Conservation (phyloP, 1,139 yeast genomes). For the Candida tetrigidarum region DNA sequence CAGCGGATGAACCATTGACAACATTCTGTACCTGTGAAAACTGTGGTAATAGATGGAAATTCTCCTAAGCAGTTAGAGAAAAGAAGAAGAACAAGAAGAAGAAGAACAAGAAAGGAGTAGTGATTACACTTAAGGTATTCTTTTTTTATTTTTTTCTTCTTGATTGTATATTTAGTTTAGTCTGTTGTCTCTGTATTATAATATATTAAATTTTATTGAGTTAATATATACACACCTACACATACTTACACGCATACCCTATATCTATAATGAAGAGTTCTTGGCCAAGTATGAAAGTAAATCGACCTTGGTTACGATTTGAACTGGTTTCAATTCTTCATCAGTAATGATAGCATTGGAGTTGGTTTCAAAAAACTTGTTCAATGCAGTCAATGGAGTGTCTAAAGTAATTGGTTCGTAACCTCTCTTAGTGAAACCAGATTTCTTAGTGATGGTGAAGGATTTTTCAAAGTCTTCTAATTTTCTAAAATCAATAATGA, state of each 20-base stretch:
- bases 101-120: too few relatives aligned
- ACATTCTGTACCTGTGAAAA: slow-evolving; percentile 97
- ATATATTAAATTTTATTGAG: slow-evolving; percentile 2
- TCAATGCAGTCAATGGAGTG: slow-evolving; percentile 70
- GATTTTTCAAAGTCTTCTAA: slow-evolving; percentile 73
- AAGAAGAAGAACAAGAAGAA: too few relatives aligned
- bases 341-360: slow-evolving; percentile 88
- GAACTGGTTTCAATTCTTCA: slow-evolving; percentile 69
- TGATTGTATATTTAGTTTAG: too few relatives aligned
- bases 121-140: too few relatives aligned
- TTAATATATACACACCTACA: neutral
- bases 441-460: slow-evolving; percentile 62
- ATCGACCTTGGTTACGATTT: slow-evolving; percentile 89
- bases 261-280: slow-evolving; percentile 19
- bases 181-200: slow-evolving; percentile 2
- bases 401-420: slow-evolving; percentile 72
- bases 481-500: slow-evolving; percentile 76
- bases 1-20: slow-evolving; percentile 98
- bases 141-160: too few relatives aligned
- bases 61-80: slow-evolving; percentile 65
- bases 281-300: slow-evolving; percentile 67
- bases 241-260: too few relatives aligned
- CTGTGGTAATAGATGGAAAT: slow-evolving; percentile 98
- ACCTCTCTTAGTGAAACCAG: slow-evolving; percentile 63
- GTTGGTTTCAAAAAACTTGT: slow-evolving; percentile 83